Conservation (phyloP, 805 yeast genomes). For the Monosporozyma servazzii region DNA sequence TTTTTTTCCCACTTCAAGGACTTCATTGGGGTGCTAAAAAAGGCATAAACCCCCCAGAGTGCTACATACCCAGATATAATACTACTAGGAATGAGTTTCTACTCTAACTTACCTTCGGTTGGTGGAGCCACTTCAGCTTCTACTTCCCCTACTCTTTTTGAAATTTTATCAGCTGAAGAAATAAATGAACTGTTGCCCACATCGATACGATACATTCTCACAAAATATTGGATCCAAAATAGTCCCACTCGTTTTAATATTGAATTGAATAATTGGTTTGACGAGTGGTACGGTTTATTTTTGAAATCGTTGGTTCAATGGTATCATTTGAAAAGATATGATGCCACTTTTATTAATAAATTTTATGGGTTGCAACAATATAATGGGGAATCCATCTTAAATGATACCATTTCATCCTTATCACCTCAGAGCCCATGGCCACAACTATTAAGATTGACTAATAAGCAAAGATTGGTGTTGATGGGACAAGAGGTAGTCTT, state of each 20-base stretch:
- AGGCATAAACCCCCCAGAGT: neutral
- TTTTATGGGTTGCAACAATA: constrained; percentile 70
- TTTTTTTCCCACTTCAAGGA: too few relatives aligned
- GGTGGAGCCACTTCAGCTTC: constrained; percentile 2
- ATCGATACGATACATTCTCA: constrained; percentile 67
- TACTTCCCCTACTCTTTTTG: constrained; percentile 72
- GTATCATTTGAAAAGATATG: constrained; percentile 62
- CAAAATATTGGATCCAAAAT: constrained; percentile 63
- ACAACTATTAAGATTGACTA: constrained; percentile 34
- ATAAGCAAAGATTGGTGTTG: constrained; percentile 44
- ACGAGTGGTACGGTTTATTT: constrained; percentile 45
- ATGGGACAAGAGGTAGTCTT: constrained; percentile 51
- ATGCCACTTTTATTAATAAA: constrained; percentile 80
- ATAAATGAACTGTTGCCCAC: constrained; percentile 72
- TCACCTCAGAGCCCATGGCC: neutral
- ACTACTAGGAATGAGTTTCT: constrained; percentile 23
- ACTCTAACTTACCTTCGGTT: constrained; percentile 23
- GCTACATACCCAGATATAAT: neutral
- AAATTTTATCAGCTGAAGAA: constrained; percentile 73
- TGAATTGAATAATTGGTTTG: constrained; percentile 66
- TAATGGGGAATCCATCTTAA: neutral
- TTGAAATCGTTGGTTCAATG: constrained; percentile 61
- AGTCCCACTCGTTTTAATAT: constrained; percentile 62
- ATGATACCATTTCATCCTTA: neutral
- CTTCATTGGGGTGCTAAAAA: too few relatives aligned